Evolutionary conservation across 176 grass and related monocot genomes (phyloP).

Genomic region (Aegilops sharonensis): DNA sequence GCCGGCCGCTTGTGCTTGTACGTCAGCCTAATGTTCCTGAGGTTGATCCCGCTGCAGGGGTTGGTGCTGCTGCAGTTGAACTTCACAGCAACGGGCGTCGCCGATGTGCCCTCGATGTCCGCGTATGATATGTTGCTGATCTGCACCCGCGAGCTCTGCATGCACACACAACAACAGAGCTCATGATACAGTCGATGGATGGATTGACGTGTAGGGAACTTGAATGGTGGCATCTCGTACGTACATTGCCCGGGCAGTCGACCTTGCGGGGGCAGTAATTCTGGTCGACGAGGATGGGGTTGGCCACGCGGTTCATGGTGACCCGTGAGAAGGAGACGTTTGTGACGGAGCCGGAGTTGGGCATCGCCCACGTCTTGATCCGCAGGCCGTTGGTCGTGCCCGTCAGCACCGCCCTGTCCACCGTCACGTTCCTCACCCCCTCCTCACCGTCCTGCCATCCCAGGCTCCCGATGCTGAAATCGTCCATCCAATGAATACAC

Average conservation of each 20-base stretch:
- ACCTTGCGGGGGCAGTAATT: slow-evolving; percentile 60
- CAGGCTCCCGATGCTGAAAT: slow-evolving; percentile 64
- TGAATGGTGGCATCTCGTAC: no score
- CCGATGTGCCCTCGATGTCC: slow-evolving; percentile 47
- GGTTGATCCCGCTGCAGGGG: slow-evolving; percentile 44
- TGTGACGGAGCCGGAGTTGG: slow-evolving; percentile 32
- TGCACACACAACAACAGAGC: background rate
- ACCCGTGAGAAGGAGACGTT: slow-evolving; percentile 30
- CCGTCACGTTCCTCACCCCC: slow-evolving; percentile 51
- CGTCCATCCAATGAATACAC: background rate
- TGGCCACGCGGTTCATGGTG: slow-evolving; percentile 44
- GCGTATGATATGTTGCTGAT: slow-evolving; percentile 50
- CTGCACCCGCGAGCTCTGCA: slow-evolving; percentile 54
- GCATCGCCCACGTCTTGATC: slow-evolving; percentile 72
- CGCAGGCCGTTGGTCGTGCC: slow-evolving; percentile 60
- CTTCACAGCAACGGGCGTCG: slow-evolving; percentile 46
- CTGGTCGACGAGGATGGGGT: slow-evolving; percentile 65
- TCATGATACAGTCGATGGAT: no score
- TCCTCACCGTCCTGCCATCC: slow-evolving; percentile 27
- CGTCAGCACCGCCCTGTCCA: slow-evolving; percentile 30
- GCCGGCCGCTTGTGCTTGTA: slow-evolving; percentile 27
- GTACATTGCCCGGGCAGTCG: slow-evolving; percentile 48
- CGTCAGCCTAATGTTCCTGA: slow-evolving; percentile 46
- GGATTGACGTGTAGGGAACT: no score
- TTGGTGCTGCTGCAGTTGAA: slow-evolving; percentile 63